Percentiles rank a stretch among this genome's conserved stretches.
These are phyloP conservation scores for Penicillium fimorum DNA, from an alignment of 495 filamentous ascomycete genomes.

Conservation along the genomic window DNA sequence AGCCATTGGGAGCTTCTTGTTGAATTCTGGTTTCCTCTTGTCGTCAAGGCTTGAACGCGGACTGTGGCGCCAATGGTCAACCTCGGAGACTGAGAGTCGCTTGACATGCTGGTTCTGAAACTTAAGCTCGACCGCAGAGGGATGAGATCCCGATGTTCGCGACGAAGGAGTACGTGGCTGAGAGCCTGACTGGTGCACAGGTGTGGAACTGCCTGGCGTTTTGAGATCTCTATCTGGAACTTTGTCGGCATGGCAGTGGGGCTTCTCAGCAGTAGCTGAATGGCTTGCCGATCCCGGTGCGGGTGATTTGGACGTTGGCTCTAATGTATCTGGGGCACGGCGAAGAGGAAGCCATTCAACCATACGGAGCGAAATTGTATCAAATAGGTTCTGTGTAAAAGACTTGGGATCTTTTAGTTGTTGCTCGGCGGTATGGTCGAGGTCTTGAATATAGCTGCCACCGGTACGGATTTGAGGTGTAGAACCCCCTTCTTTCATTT, in stretches of 20 bases:
- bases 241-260: slow-evolving; percentile 7
- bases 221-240: slow-evolving; percentile 13
- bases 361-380: slow-evolving; percentile 73
- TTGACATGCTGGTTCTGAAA: slow-evolving; percentile 42
- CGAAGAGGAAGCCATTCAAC: slow-evolving; percentile 71
- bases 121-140: slow-evolving; percentile 38
- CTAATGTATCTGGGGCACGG: slow-evolving; percentile 29
- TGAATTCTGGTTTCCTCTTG: slow-evolving; percentile 31
- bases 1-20: slow-evolving; percentile 30
- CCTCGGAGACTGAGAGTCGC: slow-evolving; percentile 39
- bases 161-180: slow-evolving; percentile 39
- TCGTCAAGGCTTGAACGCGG: slow-evolving; percentile 36
- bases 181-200: not conserved
- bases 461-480: slow-evolving; percentile 8
- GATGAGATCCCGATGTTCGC: slow-evolving; percentile 21
- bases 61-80: slow-evolving; percentile 38
- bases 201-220: slow-evolving; percentile 3
- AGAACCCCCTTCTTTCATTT: not conserved
- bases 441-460: slow-evolving; percentile 17
- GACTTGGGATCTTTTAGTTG: slow-evolving; percentile 75
- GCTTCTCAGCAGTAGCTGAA: slow-evolving; percentile 16
- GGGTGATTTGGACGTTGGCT: slow-evolving; percentile 12
- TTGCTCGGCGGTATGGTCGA: slow-evolving; percentile 41
- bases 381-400: slow-evolving; percentile 79
- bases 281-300: slow-evolving; percentile 2